Evolutionary conservation across 768 basidiomycete genomes (phyloP), one percentile per base, ranked within the genome.

Genomic region (Cyclocybe aegerita): DNA sequence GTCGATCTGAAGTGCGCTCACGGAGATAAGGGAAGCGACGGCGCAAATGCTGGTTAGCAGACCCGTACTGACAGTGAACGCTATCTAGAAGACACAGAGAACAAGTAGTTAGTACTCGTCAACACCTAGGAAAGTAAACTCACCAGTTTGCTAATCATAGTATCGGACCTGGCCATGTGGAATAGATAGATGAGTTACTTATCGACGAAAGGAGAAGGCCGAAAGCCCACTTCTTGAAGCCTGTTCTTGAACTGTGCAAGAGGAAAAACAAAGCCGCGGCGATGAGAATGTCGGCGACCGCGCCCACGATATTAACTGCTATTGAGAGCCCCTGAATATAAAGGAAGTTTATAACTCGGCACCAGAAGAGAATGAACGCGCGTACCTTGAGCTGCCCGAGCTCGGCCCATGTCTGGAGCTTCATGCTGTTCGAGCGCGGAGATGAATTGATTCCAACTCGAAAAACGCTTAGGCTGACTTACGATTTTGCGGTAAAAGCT

Each of bases 51-150:
- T 65, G 14, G 69, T 70, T 41, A 70, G 52, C 29, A 68, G 59
- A 2, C 77, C 77, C 7, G 77, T 80, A 59, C 80, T 82, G 49
- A 83, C 71, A 23, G 74, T 76, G 60, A 81, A 84, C n/a, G 79
- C 31, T 48, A 82, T 82, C 77, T 79, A 4, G 39, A 38, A 16
- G 10, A 8, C 17, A 9, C 17, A 48, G 49, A 39, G 41, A 23
- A 23, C 23, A 5, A 23, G 4, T 23, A 23, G 23, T 23, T 23
- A 23, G 23, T 23, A 23, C 23, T 23, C 23, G 23, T 23, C 23
- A 23, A 23, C 23, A 23, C 23, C 23, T 23, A 23, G 23, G 23
- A 23, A 23, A 23, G 23, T 23, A 23, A 36, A 59, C 73, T 44
- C 46, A 74, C 76, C 50, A 83, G 54, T 56, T 71, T 75, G 49